These are phyloP conservation scores for Torrubiellomyces zombiae DNA, from an alignment of 2,329 filamentous ascomycete species.

Conservation along the genomic window DNA sequence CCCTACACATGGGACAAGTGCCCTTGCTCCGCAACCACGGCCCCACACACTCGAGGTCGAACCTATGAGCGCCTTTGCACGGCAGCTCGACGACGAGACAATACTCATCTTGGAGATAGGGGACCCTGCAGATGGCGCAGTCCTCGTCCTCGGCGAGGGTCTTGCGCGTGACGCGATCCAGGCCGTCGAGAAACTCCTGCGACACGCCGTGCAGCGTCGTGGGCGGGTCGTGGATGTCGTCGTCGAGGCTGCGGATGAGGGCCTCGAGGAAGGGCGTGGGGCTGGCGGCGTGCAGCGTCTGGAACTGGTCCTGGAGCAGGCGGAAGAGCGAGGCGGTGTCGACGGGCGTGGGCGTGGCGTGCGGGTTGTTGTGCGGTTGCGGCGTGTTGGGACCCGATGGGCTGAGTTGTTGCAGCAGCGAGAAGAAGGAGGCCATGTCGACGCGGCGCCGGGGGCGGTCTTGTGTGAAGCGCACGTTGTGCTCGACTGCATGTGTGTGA, in stretches of 20 bases:
- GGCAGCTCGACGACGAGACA: conserved; percentile 48
- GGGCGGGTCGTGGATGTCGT: conserved; percentile 35
- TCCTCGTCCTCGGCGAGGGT: conserved; percentile 30
- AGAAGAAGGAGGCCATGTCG: conserved; percentile 47
- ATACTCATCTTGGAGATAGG: conserved; percentile 43
- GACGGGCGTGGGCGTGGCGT: conserved; percentile 41
- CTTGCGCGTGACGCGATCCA: conserved; percentile 41
- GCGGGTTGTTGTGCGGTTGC: conserved; percentile 38
- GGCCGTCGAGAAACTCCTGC: conserved; percentile 40
- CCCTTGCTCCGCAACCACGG: conserved; percentile 50
- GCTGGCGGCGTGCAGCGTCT: conserved; percentile 30
- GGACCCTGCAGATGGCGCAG: conserved; percentile 48
- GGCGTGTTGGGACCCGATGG: conserved; percentile 16
- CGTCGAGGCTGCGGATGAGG: conserved; percentile 30
- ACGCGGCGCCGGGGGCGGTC: conserved; percentile 31
- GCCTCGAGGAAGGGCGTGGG: conserved; percentile 31
- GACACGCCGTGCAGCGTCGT: conserved; percentile 34
- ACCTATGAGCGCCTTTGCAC: conserved; percentile 39
- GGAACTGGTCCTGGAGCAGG: conserved; percentile 42
- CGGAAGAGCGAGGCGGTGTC: conserved; percentile 40
- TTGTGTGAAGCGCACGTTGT: conserved; percentile 36
- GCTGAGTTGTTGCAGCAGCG: conserved; percentile 37
- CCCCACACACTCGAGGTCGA: conserved; percentile 51
- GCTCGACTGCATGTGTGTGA: conserved; percentile 33
- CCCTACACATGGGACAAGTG: conserved; percentile 46